Evolutionary conservation across 805 yeast species (phyloP).

Genomic region (Maudiozyma saulgeensis): DNA sequence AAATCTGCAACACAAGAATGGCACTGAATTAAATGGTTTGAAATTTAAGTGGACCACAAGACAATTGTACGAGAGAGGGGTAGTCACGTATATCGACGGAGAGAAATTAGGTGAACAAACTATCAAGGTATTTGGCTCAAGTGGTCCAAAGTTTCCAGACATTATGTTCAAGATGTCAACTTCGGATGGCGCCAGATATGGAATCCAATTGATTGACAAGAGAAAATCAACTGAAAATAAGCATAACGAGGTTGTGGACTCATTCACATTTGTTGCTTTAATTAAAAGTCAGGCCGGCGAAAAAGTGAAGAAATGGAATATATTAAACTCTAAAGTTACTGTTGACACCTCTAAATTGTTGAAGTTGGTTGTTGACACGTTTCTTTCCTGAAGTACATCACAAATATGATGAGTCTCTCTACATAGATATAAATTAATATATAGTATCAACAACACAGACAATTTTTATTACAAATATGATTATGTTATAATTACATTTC

Average conservation of each 20-base stretch:
- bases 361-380: conserved; percentile 63
- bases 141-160: conserved; percentile 49
- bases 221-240: conserved; percentile 21
- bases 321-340: conserved; percentile 59
- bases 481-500: too few species aligned
- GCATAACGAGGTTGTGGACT: conserved; percentile 29
- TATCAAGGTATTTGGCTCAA: conserved; percentile 31
- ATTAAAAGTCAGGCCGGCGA: conserved; percentile 65
- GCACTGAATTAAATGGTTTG: conserved; percentile 31
- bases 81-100: conserved; percentile 53
- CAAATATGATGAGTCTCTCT: not conserved
- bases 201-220: conserved; percentile 43
- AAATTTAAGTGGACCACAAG: conserved; percentile 70
- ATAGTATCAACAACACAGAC: not conserved
- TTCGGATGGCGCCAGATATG: conserved; percentile 59
- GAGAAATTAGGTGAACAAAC: conserved; percentile 33
- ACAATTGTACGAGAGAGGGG: conserved; percentile 62
- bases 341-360: conserved; percentile 62
- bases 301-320: conserved; percentile 39
- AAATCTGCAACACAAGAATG: conserved; percentile 27
- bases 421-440: not conserved
- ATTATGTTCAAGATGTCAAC: conserved; percentile 67
- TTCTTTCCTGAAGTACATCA: conserved; percentile 22
- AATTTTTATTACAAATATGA: too few species aligned
- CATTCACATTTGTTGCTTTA: conserved; percentile 60